Evolutionary conservation across 225 moss, liverwort and hornwort genomes (phyloP), one percentile per base, ranked within the genome.

Genomic region (Anthoceros angustus): DNA sequence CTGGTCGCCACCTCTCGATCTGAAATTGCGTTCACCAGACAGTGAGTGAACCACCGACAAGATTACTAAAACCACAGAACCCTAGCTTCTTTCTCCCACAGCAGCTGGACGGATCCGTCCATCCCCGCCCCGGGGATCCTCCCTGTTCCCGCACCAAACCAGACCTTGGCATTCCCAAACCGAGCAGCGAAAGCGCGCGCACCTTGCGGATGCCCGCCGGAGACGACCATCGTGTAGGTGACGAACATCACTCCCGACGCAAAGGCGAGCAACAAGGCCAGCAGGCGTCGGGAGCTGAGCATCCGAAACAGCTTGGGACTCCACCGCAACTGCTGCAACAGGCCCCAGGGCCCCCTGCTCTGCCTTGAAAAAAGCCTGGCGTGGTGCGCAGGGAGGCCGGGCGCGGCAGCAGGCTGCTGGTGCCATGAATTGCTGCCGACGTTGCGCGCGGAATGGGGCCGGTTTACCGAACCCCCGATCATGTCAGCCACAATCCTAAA

Each of bases 181-280:
- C 2, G 4, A 32, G 32, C 32, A 32, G 32, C 32, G 32, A 32
- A 32, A 32, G 32, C 32, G 32, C 32, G 32, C 32, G 32, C 32
- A 55, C 55, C 55, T 55, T 55, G 55, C 18, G 55, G 55, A 15
- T 55, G 55, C 55, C 55, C 55, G n/a, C 18, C 18, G 55, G 55
- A 55, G 23, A 55, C 23, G 55, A 55, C n/a, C 18, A 18, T 20
- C 5, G 55, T 7, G 55, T 55, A 55, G 7, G 55, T 55, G 55
- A 55, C 23, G 14, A 55, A 23, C 55, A 55, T 55, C n/a, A 20
- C 18, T 18, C 5, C 18, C 7, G 55, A 55, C n/a, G 23, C 55
- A 15, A 55, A 12, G n/a, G 18, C 55, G 55, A 55, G 55, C 55
- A 18, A 23, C 55, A 55, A 55, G 55, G 23, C 55, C 55, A 18